A percentile compares a stretch with the other conserved stretches of the same genome.
These are phyloP conservation scores for Pseudocercospora fijiensis DNA, from an alignment of 2,329 filamentous ascomycete genomes.

Conservation along the genomic window DNA sequence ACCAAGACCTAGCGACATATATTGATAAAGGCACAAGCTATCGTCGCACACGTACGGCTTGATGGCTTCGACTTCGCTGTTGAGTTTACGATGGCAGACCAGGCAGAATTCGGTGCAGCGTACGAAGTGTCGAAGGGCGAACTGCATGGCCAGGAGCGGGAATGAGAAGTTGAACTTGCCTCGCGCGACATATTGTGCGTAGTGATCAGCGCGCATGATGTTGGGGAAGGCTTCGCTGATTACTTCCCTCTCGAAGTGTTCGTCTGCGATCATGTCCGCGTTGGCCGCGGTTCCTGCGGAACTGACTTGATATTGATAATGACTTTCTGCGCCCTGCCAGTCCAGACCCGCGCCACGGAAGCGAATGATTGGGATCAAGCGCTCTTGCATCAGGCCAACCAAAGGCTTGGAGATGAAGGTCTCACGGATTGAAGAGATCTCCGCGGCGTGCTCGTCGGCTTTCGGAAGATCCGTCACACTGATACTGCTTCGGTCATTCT, in stretches of 20 bases:
- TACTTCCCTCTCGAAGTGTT: constrained; percentile 39
- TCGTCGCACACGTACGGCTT: constrained; percentile 75
- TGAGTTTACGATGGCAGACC: constrained; percentile 71
- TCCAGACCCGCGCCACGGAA: constrained; percentile 56
- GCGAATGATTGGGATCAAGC: constrained; percentile 62
- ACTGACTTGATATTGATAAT: constrained; percentile 44
- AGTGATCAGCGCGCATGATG: constrained; percentile 54
- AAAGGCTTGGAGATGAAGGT: constrained; percentile 72
- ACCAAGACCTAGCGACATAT: constrained; percentile 81
- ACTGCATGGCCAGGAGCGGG: constrained; percentile 67
- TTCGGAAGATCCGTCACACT: constrained; percentile 15
- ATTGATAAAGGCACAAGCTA: constrained; percentile 79
- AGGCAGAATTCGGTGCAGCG: constrained; percentile 85
- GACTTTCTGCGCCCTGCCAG: constrained; percentile 68
- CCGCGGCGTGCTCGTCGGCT: constrained; percentile 31
- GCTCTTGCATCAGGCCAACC: constrained; percentile 64
- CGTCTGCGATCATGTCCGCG: constrained; percentile 37
- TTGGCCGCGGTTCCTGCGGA: not conserved
- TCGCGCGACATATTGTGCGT: constrained; percentile 46
- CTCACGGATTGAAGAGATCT: constrained; percentile 47
- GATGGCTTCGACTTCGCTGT: constrained; percentile 64
- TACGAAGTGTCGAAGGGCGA: constrained; percentile 71
- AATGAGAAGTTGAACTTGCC: constrained; percentile 45
- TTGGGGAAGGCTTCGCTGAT: constrained; percentile 42
- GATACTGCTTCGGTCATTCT: constrained; percentile 23